A percentile compares a stretch with the other conserved stretches of the same genome.
phyloP scores from a whole-genome alignment of 73 alveolate species.

The Paramecium bursaria region DNA sequence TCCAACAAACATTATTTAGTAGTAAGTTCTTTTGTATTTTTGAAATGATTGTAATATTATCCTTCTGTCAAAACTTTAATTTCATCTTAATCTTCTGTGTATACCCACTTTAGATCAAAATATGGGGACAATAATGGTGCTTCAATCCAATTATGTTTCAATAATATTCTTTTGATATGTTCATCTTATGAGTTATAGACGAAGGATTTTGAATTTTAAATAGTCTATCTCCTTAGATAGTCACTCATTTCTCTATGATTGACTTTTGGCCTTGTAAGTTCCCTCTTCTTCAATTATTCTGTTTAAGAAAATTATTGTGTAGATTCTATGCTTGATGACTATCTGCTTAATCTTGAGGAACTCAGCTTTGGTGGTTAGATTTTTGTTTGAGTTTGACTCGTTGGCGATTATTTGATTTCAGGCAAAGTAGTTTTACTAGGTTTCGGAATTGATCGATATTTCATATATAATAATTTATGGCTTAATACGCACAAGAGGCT shows the following conservation, averaged over 20 bases:
- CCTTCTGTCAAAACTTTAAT: slow-evolving; percentile 69
- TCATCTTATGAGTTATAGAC: slow-evolving; percentile 74
- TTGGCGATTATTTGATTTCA: background rate
- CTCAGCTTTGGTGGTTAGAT: background rate
- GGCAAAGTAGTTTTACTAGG: background rate
- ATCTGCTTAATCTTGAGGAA: background rate
- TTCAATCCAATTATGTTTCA: slow-evolving; percentile 81
- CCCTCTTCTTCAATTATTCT: background rate
- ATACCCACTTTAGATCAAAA: slow-evolving; percentile 83
- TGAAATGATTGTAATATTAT: slow-evolving; percentile 80
- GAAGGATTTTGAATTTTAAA: slow-evolving; percentile 55
- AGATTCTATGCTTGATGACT: background rate
- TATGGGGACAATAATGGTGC: slow-evolving; percentile 51
- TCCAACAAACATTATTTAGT: slow-evolving; percentile 75
- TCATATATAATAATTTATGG: background rate
- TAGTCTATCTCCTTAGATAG: slow-evolving; percentile 57
- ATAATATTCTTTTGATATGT: slow-evolving; percentile 72
- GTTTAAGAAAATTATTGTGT: background rate
- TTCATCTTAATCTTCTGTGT: slow-evolving; percentile 74
- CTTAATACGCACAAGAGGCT: background rate
- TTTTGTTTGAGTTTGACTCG: background rate
- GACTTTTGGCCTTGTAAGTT: background rate
- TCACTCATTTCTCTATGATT: slow-evolving; percentile 68
- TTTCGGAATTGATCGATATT: too few relatives aligned
- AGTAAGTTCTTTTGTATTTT: slow-evolving; percentile 79